Percentiles rank a stretch among this genome's conserved stretches.
Evolutionary conservation across 139 green algal species (phyloP).

Genomic region (Chlorella sp.): DNA sequence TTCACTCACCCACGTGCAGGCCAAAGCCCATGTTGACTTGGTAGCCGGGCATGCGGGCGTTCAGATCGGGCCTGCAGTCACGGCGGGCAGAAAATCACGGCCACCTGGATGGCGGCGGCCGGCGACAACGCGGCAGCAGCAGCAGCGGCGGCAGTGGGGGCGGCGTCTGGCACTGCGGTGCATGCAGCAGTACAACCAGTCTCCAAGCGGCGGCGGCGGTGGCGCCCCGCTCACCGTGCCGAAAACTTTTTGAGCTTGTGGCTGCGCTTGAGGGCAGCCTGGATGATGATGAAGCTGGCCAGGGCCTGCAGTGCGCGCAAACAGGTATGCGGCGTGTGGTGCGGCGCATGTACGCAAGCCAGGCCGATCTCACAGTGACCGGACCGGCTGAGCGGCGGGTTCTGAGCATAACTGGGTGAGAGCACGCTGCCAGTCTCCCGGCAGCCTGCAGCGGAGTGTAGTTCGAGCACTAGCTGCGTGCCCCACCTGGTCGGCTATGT

Average conservation of each 20-base stretch:
- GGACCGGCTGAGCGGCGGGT: no score
- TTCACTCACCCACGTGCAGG: conserved; percentile 82
- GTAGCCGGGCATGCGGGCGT: conserved; percentile 79
- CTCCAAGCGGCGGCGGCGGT: not conserved
- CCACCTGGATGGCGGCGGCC: not conserved
- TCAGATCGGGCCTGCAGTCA: not conserved
- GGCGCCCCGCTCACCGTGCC: conserved; percentile 22
- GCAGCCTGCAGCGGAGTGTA: no score
- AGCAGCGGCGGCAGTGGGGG: not conserved
- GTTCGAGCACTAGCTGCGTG: no score
- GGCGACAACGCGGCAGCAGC: not conserved
- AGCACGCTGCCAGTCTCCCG: no score
- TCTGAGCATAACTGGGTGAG: no score
- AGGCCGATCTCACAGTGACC: no score
- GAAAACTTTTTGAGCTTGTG: conserved; percentile 55
- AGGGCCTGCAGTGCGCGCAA: conserved; percentile 62
- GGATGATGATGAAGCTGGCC: conserved; percentile 90
- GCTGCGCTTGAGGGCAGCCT: conserved; percentile 79
- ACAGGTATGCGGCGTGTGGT: no score
- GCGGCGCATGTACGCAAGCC: no score
- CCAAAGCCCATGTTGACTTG: conserved; percentile 91
- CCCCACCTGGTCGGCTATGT: not conserved
- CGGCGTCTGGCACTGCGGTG: no score
- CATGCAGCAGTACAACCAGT: not conserved
- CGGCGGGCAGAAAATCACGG: no score